Conservation (phyloP, 2,329 filamentous ascomycete genomes). For the Sclerotinia nivalis region DNA sequence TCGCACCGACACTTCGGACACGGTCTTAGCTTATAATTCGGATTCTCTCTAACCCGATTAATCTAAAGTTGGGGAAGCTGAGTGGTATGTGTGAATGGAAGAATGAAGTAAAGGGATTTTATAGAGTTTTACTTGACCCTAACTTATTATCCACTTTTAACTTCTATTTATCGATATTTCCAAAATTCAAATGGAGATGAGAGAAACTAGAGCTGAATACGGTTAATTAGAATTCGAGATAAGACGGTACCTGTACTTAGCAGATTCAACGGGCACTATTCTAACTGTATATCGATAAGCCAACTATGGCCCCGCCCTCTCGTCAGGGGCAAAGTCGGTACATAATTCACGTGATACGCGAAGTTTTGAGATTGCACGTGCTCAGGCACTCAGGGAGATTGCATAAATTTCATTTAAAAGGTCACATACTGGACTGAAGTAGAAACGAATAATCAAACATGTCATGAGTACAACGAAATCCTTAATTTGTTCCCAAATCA, state of each 20-base stretch:
- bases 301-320: not conserved
- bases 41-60: too few species aligned
- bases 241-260: not conserved
- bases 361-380: not conserved
- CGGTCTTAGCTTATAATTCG: not conserved
- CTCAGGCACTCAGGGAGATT: not conserved
- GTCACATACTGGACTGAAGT: not conserved
- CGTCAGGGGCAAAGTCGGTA: slow-evolving; percentile 7
- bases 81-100: too few species aligned
- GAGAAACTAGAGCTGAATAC: too few species aligned
- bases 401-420: not conserved
- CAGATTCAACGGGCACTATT: slow-evolving; percentile 1
- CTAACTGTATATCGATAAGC: not conserved
- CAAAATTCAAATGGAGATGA: too few species aligned
- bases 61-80: too few species aligned
- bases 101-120: too few species aligned
- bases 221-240: too few species aligned
- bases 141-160: too few species aligned
- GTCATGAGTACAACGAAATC: not conserved
- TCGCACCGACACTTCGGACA: not conserved
- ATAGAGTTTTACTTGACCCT: too few species aligned
- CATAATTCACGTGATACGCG: not conserved
- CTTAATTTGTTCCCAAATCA: not conserved
- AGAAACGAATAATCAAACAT: not conserved
- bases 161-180: too few species aligned